Percentiles rank a stretch among this genome's conserved stretches.
Conservation (phyloP, 305 asterid genomes). For the Salvia sclarea region DNA sequence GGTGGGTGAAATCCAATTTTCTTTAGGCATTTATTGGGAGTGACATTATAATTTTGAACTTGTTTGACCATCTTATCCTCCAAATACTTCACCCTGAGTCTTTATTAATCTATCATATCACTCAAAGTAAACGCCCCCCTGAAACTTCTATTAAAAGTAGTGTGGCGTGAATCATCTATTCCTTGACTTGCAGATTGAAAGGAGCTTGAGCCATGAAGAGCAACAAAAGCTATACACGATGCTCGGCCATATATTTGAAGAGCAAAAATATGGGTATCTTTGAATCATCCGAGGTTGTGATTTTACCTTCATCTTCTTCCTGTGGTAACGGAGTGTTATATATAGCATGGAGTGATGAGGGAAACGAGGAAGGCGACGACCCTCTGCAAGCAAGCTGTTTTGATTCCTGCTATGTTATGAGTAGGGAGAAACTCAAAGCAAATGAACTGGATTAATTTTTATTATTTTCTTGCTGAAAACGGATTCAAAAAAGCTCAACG, state of each 20-base stretch:
- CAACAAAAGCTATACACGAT: slow-evolving; percentile 55
- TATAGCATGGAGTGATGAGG: background rate
- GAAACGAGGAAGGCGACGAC: background rate
- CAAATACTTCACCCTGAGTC: too few species aligned
- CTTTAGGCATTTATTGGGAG: too few species aligned
- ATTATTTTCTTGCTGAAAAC: background rate
- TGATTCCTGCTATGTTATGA: slow-evolving; percentile 1
- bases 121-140: too few species aligned
- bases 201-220: slow-evolving; percentile 69
- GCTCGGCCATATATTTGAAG: slow-evolving; percentile 62
- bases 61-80: too few species aligned
- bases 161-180: background rate
- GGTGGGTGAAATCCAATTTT: slow-evolving; percentile 40
- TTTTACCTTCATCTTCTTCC: slow-evolving; percentile 13
- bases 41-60: too few species aligned
- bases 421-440: background rate
- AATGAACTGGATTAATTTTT: slow-evolving; percentile 2
- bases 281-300: slow-evolving; percentile 32
- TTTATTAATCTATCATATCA: too few species aligned
- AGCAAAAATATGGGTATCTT: slow-evolving; percentile 38
- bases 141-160: background rate
- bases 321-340: slow-evolving; percentile 7
- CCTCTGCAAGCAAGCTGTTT: background rate
- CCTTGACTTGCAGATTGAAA: slow-evolving; percentile 51
- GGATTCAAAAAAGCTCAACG: background rate